A percentile compares a stretch with the other conserved stretches of the same genome.
These are phyloP conservation scores for Tylopilus rubrobrunneus DNA, from an alignment of 768 basidiomycete genomes.

Conservation along the genomic window DNA sequence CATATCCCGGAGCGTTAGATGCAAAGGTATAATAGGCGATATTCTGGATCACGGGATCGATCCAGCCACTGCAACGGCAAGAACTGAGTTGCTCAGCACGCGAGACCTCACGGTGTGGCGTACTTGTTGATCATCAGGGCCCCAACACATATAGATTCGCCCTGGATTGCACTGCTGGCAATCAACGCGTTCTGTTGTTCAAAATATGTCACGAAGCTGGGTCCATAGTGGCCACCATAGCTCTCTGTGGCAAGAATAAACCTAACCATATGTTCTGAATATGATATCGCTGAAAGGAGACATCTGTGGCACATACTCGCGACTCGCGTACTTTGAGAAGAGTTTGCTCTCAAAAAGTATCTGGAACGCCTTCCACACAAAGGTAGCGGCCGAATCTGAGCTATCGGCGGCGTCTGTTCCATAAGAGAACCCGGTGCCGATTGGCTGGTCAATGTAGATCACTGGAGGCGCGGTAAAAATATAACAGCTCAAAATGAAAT, in stretches of 20 bases:
- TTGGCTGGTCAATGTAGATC: conserved; percentile 69
- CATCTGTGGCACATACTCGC: conserved; percentile 41
- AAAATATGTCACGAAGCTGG: conserved; percentile 61
- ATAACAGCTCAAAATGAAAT: neutral
- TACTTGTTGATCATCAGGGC: conserved; percentile 67
- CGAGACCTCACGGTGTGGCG: neutral
- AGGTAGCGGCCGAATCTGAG: conserved; percentile 46
- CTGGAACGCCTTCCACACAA: conserved; percentile 63
- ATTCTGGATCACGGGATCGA: conserved; percentile 61
- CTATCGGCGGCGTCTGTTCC: conserved; percentile 53
- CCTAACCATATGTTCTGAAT: conserved; percentile 27
- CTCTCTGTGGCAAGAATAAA: conserved; percentile 65
- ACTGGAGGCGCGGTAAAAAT: conserved; percentile 33
- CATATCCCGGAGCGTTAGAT: conserved; percentile 61
- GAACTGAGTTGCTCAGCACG: neutral
- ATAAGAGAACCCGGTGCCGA: conserved; percentile 62
- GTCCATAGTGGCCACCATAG: conserved; percentile 67
- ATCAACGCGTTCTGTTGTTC: conserved; percentile 58
- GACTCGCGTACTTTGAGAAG: conserved; percentile 48
- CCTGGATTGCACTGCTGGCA: conserved; percentile 38
- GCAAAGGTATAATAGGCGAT: conserved; percentile 60
- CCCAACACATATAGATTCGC: conserved; percentile 50
- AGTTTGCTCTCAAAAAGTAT: conserved; percentile 53
- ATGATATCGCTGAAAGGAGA: neutral
- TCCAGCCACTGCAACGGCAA: conserved; percentile 49